A percentile compares a stretch with the other conserved stretches of the same genome.
phyloP scores from a whole-genome alignment of 1,284 basidiomycete species.

The Xerocomus cyaneibrunnescens region DNA sequence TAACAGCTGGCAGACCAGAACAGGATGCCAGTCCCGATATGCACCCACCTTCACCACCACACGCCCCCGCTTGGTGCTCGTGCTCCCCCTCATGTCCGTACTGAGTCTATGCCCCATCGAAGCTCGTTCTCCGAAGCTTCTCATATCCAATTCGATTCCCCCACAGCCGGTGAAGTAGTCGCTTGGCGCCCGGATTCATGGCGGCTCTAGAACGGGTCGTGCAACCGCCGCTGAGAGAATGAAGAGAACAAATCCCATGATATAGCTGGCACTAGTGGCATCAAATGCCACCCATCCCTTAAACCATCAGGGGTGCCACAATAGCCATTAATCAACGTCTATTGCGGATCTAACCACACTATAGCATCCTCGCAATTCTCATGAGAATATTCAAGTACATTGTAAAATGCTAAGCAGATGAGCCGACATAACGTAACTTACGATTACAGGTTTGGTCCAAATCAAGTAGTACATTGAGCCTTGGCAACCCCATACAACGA shows the following conservation, averaged over 20 bases:
- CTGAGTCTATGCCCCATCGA: background rate
- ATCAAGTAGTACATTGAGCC: slow-evolving; percentile 3
- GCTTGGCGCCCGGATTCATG: slow-evolving; percentile 1
- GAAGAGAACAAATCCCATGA: slow-evolving; percentile 4
- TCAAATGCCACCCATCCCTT: background rate
- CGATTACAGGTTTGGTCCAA: slow-evolving; percentile 16
- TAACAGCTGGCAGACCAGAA: slow-evolving; percentile 20
- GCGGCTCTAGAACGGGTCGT: slow-evolving; percentile 21
- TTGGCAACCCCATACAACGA: slow-evolving; percentile 10
- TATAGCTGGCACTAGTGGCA: background rate
- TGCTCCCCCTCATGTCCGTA: slow-evolving; percentile 21
- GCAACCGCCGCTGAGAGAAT: slow-evolving; percentile 10
- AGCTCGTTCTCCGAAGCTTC: slow-evolving; percentile 3
- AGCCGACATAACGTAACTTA: slow-evolving; percentile 23
- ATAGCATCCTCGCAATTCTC: background rate
- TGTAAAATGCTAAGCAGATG: slow-evolving; percentile 5
- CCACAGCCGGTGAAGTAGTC: background rate
- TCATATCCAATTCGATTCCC: slow-evolving; percentile 4
- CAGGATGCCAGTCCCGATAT: background rate
- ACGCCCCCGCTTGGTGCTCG: background rate
- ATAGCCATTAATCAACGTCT: background rate
- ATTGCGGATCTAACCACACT: slow-evolving; percentile 6
- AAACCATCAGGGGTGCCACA: background rate
- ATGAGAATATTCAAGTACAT: slow-evolving; percentile 2
- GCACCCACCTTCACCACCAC: slow-evolving; percentile 9